phyloP scores from a whole-genome alignment of 176 grass and related monocot species.

The Saccharum officinarum region DNA sequence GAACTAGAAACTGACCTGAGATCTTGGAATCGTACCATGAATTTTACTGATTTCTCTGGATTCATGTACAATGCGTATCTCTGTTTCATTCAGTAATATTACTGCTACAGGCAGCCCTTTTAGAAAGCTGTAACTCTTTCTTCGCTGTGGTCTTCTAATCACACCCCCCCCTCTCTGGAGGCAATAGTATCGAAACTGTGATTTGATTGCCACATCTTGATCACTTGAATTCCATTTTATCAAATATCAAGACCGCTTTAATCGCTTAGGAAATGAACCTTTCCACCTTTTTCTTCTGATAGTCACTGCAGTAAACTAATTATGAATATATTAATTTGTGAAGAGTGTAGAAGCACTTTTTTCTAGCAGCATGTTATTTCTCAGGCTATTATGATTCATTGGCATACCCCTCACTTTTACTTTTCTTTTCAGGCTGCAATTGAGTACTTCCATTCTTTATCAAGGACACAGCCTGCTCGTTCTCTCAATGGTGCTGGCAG shows the following conservation, averaged over 20 bases:
- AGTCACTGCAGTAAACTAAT: constrained; percentile 6
- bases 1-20: not conserved
- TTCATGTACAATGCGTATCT: not conserved
- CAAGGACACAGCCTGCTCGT: constrained; percentile 43
- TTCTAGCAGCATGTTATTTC: not conserved
- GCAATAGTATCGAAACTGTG: not conserved
- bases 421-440: constrained; percentile 28
- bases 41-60: not conserved
- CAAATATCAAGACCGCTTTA: not conserved
- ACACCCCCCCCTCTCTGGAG: not conserved
- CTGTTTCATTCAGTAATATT: not conserved
- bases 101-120: not conserved
- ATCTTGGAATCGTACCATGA: not conserved
- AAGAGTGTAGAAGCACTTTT: not conserved
- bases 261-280: not conserved
- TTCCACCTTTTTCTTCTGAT: not conserved
- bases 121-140: constrained; percentile 1
- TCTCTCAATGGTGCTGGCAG: constrained; percentile 40
- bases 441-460: constrained; percentile 46
- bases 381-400: constrained; percentile 7
- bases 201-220: not conserved
- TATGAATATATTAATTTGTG: not conserved
- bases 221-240: constrained; percentile 1
- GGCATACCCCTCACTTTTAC: not conserved
- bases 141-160: not conserved